Conservation (phyloP, 1,284 basidiomycete species). For the Hymenochaete sp. region DNA sequence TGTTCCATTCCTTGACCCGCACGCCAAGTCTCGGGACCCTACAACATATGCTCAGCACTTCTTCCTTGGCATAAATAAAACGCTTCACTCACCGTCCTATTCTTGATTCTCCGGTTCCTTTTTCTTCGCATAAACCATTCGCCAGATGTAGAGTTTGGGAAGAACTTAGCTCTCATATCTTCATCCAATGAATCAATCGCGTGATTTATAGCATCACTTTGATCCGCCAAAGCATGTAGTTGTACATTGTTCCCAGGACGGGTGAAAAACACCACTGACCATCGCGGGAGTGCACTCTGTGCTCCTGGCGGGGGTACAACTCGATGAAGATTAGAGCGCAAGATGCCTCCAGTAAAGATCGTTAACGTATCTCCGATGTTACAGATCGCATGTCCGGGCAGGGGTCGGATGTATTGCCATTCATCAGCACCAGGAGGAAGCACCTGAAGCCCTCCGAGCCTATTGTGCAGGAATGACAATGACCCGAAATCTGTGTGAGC, state of each 20-base stretch:
- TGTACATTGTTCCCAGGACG: constrained; percentile 46
- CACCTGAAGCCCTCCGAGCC: constrained; percentile 64
- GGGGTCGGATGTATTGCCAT: constrained; percentile 63
- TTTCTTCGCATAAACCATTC: constrained; percentile 43
- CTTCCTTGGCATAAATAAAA: neutral
- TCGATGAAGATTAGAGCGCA: constrained; percentile 48
- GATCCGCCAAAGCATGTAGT: constrained; percentile 38
- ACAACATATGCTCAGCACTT: neutral
- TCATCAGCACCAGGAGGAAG: constrained; percentile 49
- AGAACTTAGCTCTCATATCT: constrained; percentile 4
- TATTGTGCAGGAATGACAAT: constrained; percentile 57
- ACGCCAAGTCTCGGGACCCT: constrained; percentile 12
- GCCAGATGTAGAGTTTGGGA: constrained; percentile 30
- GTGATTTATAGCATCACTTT: constrained; percentile 29
- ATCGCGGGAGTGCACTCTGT: constrained; percentile 41
- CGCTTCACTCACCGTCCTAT: constrained; percentile 29
- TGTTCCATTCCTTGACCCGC: constrained; percentile 14
- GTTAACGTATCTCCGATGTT: constrained; percentile 53
- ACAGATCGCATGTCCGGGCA: constrained; percentile 51
- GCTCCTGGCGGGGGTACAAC: constrained; percentile 37
- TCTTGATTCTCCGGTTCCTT: constrained; percentile 38
- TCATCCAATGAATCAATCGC: neutral
- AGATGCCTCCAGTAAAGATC: constrained; percentile 49
- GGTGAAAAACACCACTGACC: constrained; percentile 56
- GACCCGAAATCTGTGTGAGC: constrained; percentile 43